These are phyloP conservation scores for Gossypium armourianum DNA, from an alignment of 441 rosid species.

Conservation along the genomic window DNA sequence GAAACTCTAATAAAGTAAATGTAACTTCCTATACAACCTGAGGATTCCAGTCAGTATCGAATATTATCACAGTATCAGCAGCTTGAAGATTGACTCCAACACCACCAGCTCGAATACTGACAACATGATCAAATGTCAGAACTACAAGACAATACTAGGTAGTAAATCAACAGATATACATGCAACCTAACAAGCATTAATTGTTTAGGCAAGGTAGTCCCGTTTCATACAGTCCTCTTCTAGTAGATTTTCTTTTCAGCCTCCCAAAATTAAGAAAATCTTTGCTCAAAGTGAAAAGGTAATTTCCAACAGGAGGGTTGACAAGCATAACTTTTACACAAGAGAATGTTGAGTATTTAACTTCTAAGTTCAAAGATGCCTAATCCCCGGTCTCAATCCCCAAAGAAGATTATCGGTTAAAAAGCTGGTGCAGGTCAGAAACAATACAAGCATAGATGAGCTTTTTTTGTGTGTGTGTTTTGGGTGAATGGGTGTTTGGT, in stretches of 20 bases:
- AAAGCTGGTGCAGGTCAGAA: neutral
- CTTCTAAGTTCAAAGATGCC: neutral
- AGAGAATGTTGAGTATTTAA: neutral
- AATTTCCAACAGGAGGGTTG: neutral
- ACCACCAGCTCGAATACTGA: slow-evolving; percentile 92
- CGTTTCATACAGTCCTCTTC: neutral
- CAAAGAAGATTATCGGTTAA: neutral
- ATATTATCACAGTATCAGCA: slow-evolving; percentile 87
- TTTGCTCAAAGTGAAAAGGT: neutral
- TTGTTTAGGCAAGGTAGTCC: neutral
- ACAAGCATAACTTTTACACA: neutral
- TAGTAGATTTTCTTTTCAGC: neutral
- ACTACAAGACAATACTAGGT: slow-evolving; percentile 6
- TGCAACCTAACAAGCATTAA: neutral
- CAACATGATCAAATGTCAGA: slow-evolving; percentile 23
- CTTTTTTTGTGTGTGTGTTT: neutral
- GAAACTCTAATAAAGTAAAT: slow-evolving; percentile 8
- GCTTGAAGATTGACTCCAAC: slow-evolving; percentile 96
- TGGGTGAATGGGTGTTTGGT: neutral
- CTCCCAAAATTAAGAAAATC: neutral
- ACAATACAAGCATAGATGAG: neutral
- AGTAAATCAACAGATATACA: neutral
- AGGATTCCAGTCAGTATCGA: slow-evolving; percentile 96
- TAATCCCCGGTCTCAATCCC: neutral
- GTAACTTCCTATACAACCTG: slow-evolving; percentile 40